These are phyloP conservation scores for Suhomyces chickasaworum DNA, from an alignment of 1,139 yeast genomes.

Conservation along the genomic window DNA sequence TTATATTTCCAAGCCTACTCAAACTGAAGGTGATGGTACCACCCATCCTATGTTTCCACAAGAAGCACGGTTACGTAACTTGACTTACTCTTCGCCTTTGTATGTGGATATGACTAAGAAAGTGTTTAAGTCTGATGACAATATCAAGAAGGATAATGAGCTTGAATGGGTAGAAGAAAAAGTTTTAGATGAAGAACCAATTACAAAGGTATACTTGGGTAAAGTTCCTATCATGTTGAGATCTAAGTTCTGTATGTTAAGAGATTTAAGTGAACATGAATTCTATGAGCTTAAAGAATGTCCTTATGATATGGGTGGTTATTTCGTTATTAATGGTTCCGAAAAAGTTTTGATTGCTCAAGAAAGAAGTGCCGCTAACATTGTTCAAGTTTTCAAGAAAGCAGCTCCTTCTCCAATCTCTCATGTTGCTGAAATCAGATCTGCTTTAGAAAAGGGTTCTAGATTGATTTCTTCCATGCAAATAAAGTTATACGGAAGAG, in stretches of 20 bases:
- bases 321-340: conserved; percentile 95
- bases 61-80: conserved; percentile 93
- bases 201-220: conserved; percentile 85
- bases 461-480: conserved; percentile 92
- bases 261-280: conserved; percentile 92
- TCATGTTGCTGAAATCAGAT: conserved; percentile 94
- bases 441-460: conserved; percentile 96
- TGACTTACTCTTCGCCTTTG: conserved; percentile 94
- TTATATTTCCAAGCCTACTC: conserved; percentile 93
- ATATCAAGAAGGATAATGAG: conserved; percentile 57
- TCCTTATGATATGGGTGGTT: conserved; percentile 99
- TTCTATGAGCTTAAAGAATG: conserved; percentile 95
- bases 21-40: conserved; percentile 99
- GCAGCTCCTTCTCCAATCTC: conserved; percentile 97
- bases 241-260: conserved; percentile 91
- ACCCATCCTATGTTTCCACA: conserved; percentile 99
- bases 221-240: conserved; percentile 98
- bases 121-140: conserved; percentile 76
- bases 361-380: conserved; percentile 97
- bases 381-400: conserved; percentile 96
- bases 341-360: conserved; percentile 98
- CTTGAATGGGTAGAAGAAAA: conserved; percentile 69
- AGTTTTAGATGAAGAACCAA: conserved; percentile 56
- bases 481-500: conserved; percentile 86
- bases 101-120: conserved; percentile 95